Conservation (phyloP, 1,284 basidiomycete species). For the Leccinum variabile region DNA sequence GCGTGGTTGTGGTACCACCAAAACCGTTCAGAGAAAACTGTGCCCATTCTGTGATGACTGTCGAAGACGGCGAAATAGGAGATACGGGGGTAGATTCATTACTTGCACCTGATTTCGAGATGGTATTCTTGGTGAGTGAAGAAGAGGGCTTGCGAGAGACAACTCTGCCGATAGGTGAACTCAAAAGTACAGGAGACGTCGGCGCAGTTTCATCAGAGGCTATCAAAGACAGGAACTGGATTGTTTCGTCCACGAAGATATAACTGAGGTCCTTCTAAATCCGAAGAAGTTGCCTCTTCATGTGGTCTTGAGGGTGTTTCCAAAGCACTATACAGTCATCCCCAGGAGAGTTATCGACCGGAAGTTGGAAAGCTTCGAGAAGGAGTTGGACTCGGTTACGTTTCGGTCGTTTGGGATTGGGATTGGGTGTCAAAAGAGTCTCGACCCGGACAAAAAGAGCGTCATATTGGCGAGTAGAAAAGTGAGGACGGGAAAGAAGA, state of each 20-base stretch:
- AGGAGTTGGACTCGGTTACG: constrained; percentile 59
- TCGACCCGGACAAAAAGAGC: constrained; percentile 67
- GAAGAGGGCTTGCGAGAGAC: constrained; percentile 27
- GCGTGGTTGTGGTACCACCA: constrained; percentile 42
- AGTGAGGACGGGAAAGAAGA: constrained; percentile 55
- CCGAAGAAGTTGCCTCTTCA: constrained; percentile 11
- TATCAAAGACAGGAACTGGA: constrained; percentile 42
- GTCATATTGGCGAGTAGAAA: constrained; percentile 61
- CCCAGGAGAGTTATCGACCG: constrained; percentile 37
- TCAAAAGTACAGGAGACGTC: constrained; percentile 23
- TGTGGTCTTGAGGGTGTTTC: constrained; percentile 48
- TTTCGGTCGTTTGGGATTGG: constrained; percentile 40
- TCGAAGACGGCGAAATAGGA: constrained; percentile 27
- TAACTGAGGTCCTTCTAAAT: constrained; percentile 37
- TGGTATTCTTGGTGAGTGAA: constrained; percentile 14
- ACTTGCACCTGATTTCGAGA: constrained; percentile 1
- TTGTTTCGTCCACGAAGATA: constrained; percentile 67
- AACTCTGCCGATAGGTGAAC: constrained; percentile 23
- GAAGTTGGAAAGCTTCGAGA: constrained; percentile 54
- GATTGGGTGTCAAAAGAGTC: constrained; percentile 43
- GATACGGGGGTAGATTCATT: constrained; percentile 19
- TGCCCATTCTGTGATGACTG: constrained; percentile 46
- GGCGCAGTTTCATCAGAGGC: constrained; percentile 17
- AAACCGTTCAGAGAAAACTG: constrained; percentile 67
- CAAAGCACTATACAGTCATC: constrained; percentile 48